Evolutionary conservation across 768 basidiomycete species (phyloP), one percentile per base, ranked within the genome.

Genomic region (Daedaleopsis sinensis): DNA sequence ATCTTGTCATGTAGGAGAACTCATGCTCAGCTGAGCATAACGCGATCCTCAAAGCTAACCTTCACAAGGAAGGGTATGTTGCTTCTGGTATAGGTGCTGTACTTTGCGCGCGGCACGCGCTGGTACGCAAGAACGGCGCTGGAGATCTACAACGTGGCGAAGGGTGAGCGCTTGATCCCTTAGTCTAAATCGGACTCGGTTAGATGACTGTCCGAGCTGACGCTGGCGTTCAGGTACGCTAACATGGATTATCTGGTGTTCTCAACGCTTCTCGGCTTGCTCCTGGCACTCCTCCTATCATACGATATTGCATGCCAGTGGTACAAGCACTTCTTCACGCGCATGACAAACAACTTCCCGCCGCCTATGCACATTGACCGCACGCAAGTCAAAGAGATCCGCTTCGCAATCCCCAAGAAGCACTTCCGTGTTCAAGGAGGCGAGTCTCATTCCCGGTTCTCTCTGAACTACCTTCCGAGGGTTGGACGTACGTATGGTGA

Each of bases 341-440:
- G 71, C 10, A 59, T 74, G 37, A 12, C 36, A 2, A 32, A 58
- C 49, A 56, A 54, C 18, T 58, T 52, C 19, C 52, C 52, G 0
- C 43, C n/a, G 9, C n/a, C 18, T 7, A 24, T 66, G 24, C 54
- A 36, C 15, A 42, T 64, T 18, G 43, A 59, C n/a, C 38, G n/a
- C 9, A 21, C 24, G 2, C 13, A 19, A 18, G 51, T 59, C 16
- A 1, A 9, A 6, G 32, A 36, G 4, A n/a, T 71, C 23, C 35
- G 59, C 10, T 68, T 35, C 23, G 54, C 55, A 5, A 59, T 78
- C 32, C 75, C 73, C 0, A 77, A 77, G 57, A 67, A 75, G 2
- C 77, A 78, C 59, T 57, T 73, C 24, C 60, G 57, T 5, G 70
- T 67, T 19, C 77, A 78, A 44, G 59, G 71, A 13, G 21, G 32